phyloP scores from a whole-genome alignment of 768 basidiomycete species.

The Pleurotus djamor region DNA sequence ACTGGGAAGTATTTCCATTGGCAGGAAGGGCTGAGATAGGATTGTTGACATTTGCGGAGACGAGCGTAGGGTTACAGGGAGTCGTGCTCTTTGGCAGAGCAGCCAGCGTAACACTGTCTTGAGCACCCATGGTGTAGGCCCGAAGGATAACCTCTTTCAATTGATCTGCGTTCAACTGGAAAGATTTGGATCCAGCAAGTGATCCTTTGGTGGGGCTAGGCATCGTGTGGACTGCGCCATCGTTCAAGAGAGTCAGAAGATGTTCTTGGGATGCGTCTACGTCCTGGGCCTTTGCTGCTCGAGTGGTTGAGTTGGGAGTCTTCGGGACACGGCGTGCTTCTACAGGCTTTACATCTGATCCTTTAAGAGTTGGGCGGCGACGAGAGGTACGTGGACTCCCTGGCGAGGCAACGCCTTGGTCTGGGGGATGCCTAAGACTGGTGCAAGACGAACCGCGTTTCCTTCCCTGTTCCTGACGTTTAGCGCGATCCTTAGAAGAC shows the following conservation, averaged over 20 bases:
- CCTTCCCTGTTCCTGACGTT: not conserved
- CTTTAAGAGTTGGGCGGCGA: not conserved
- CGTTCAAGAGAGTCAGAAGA: not conserved
- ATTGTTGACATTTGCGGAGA: too few relatives aligned
- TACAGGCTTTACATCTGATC: not conserved
- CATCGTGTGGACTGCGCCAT: too few relatives aligned
- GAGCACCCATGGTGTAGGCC: constrained; percentile 1
- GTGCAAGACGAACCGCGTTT: not conserved
- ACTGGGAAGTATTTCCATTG: too few relatives aligned
- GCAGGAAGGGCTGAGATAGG: too few relatives aligned
- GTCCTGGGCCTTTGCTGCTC: not conserved
- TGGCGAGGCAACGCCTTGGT: too few relatives aligned
- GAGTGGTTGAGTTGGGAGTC: not conserved
- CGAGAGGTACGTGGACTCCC: too few relatives aligned
- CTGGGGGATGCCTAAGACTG: not conserved
- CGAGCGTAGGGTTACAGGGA: not conserved
- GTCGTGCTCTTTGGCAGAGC: not conserved
- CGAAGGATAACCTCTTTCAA: not conserved
- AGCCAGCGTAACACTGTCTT: not conserved
- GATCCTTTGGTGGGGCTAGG: too few relatives aligned
- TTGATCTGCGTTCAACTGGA: not conserved
- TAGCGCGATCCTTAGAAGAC: not conserved
- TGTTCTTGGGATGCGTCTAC: not conserved
- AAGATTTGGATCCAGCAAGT: not conserved
- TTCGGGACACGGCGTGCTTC: not conserved